Conservation (phyloP, 768 basidiomycete genomes). For the Tricholomella constricta region DNA sequence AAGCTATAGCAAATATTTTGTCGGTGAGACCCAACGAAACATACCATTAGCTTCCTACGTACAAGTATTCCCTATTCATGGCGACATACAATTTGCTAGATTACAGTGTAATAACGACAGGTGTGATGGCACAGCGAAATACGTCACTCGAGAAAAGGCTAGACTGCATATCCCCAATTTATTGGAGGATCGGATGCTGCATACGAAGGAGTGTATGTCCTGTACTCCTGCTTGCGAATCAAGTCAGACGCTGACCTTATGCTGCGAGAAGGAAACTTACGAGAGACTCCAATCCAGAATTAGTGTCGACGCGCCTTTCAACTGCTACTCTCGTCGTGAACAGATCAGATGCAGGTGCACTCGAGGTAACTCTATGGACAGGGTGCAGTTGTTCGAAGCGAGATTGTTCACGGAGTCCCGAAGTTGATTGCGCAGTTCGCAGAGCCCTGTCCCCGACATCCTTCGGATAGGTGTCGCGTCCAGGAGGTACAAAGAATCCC, state of each 20-base stretch:
- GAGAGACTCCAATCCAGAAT: background rate
- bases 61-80: background rate
- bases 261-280: conserved; percentile 3
- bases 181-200: conserved; percentile 25
- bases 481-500: conserved; percentile 10
- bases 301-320: background rate
- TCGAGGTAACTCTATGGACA: conserved; percentile 25
- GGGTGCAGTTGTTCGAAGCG: conserved; percentile 1
- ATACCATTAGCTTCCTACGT: background rate
- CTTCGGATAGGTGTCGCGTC: background rate
- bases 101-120: background rate
- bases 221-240: conserved; percentile 11
- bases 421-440: conserved; percentile 25
- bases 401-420: conserved; percentile 16
- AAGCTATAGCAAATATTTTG: no score
- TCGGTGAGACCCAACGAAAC: background rate
- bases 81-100: background rate
- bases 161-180: conserved; percentile 50
- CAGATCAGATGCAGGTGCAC: conserved; percentile 15
- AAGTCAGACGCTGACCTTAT: background rate
- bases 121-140: background rate
- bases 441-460: conserved; percentile 9
- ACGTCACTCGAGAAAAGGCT: conserved; percentile 8
- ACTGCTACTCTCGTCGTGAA: background rate
- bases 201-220: background rate